Evolutionary conservation across 805 yeast genomes (phyloP).

Genomic region (Phaffomyces opuntiae): DNA sequence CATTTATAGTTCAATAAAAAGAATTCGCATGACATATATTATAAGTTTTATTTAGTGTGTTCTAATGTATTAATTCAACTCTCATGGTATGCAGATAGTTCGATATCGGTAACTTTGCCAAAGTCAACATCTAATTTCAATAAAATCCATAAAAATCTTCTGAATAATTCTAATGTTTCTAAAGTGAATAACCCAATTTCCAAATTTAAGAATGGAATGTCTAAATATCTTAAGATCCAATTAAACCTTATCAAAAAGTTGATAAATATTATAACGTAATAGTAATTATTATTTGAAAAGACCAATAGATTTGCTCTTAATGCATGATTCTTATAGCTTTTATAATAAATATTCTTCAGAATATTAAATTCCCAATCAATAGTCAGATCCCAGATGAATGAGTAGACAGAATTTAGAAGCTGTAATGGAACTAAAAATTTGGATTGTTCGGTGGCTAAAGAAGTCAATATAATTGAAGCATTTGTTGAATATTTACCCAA

Average conservation of each 20-base stretch:
- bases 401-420: constrained; percentile 63
- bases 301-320: constrained; percentile 19
- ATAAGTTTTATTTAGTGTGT: too few species aligned
- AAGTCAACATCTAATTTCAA: constrained; percentile 74
- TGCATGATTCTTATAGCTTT: constrained; percentile 12
- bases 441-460: constrained; percentile 19
- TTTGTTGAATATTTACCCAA: constrained; percentile 68
- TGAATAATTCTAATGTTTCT: constrained; percentile 65
- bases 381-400: constrained; percentile 83
- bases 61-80: background rate
- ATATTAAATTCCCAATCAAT: constrained; percentile 82
- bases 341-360: constrained; percentile 26
- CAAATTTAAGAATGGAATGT: constrained; percentile 25
- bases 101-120: constrained; percentile 3
- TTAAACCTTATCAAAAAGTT: constrained; percentile 68
- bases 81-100: constrained; percentile 5
- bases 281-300: constrained; percentile 25
- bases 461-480: constrained; percentile 41
- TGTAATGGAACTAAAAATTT: constrained; percentile 25
- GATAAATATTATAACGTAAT: constrained; percentile 47
- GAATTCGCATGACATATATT: too few species aligned
- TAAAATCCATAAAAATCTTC: constrained; percentile 89
- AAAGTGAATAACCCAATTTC: constrained; percentile 60
- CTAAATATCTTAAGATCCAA: constrained; percentile 57
- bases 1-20: too few species aligned